Conservation (phyloP, 768 basidiomycete genomes). For the Phanerochaete sordida region DNA sequence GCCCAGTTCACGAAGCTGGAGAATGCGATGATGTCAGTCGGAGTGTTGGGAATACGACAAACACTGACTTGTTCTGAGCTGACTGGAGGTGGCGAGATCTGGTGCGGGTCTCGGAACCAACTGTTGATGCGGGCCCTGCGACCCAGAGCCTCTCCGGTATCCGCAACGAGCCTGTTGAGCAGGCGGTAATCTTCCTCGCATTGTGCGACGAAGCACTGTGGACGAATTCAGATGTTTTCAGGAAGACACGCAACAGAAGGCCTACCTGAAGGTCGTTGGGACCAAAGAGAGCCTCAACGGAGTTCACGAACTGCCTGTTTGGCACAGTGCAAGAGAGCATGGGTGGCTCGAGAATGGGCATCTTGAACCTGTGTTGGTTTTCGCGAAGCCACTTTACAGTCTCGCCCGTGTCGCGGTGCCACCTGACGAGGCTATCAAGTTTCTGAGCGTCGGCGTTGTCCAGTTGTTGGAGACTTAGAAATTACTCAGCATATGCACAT, state of each 20-base stretch:
- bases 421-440: slow-evolving; percentile 45
- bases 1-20: slow-evolving; percentile 53
- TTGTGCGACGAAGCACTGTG: slow-evolving; percentile 82
- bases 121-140: slow-evolving; percentile 54
- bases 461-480: slow-evolving; percentile 48
- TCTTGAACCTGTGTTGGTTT: slow-evolving; percentile 64
- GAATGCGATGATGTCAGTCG: neutral
- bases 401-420: slow-evolving; percentile 59
- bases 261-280: slow-evolving; percentile 60
- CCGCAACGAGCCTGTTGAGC: slow-evolving; percentile 67
- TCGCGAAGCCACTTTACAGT: slow-evolving; percentile 72
- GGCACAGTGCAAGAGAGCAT: slow-evolving; percentile 68
- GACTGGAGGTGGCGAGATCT: slow-evolving; percentile 51
- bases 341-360: slow-evolving; percentile 85
- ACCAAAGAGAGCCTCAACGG: slow-evolving; percentile 73
- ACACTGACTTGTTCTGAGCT: slow-evolving; percentile 48
- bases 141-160: slow-evolving; percentile 50
- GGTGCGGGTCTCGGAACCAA: slow-evolving; percentile 56
- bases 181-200: slow-evolving; percentile 75
- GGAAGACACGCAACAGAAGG: neutral
- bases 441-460: slow-evolving; percentile 57
- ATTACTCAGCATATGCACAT: neutral
- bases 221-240: neutral
- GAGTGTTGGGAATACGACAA: neutral
- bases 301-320: slow-evolving; percentile 55